These are phyloP conservation scores for Setaria italica DNA, from an alignment of 202 grass and related monocot species.

Conservation along the genomic window DNA sequence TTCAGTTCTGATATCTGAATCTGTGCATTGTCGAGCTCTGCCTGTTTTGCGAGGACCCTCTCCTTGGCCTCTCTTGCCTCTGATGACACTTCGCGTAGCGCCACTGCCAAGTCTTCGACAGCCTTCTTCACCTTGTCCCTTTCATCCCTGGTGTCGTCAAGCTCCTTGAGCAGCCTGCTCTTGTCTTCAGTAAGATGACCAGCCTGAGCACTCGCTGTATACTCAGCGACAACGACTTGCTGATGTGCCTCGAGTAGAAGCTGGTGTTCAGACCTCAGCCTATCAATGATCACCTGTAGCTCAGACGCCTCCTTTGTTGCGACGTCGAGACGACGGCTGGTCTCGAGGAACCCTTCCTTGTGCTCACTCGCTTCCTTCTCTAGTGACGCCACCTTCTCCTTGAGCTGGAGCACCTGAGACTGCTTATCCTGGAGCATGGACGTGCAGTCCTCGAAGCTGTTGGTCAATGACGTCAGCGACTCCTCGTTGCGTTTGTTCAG, in stretches of 20 bases:
- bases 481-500: slow-evolving; percentile 53
- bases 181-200: slow-evolving; percentile 54
- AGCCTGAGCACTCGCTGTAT: slow-evolving; percentile 45
- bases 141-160: slow-evolving; percentile 55
- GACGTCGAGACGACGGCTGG: slow-evolving; percentile 41
- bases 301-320: slow-evolving; percentile 23
- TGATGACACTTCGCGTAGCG: slow-evolving; percentile 70
- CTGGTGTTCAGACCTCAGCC: slow-evolving; percentile 59
- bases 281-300: slow-evolving; percentile 45
- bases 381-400: slow-evolving; percentile 47
- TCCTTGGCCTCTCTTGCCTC: slow-evolving; percentile 83
- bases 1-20: slow-evolving; percentile 68
- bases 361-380: slow-evolving; percentile 59
- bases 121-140: slow-evolving; percentile 72
- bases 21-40: slow-evolving; percentile 59
- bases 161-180: slow-evolving; percentile 60
- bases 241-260: slow-evolving; percentile 46
- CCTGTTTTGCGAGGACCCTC: slow-evolving; percentile 60
- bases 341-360: slow-evolving; percentile 54
- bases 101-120: slow-evolving; percentile 63
- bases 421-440: slow-evolving; percentile 57
- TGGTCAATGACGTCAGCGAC: slow-evolving; percentile 46
- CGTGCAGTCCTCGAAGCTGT: slow-evolving; percentile 59
- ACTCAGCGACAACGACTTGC: slow-evolving; percentile 44
- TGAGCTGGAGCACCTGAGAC: slow-evolving; percentile 52